These are phyloP conservation scores for Paramecium caudatum DNA, from an alignment of 73 alveolate species.

Conservation along the genomic window DNA sequence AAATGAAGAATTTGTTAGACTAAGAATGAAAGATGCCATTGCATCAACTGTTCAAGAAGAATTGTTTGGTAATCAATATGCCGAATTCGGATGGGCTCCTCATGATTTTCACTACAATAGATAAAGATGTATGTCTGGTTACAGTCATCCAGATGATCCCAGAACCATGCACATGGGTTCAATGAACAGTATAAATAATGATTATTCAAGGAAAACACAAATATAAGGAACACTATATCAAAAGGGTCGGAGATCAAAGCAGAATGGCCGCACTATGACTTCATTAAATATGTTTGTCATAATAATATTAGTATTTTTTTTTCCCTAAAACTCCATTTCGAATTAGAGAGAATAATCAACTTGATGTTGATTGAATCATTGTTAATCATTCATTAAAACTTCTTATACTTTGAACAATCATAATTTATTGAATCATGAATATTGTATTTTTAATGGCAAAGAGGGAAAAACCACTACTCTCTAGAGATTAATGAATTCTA, in stretches of 20 bases:
- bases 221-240: conserved; percentile 73
- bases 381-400: no score
- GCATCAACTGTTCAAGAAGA: conserved; percentile 78
- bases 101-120: conserved; percentile 75
- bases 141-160: conserved; percentile 76
- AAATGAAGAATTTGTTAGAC: conserved; percentile 73
- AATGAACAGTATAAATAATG: conserved; percentile 34
- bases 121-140: conserved; percentile 74
- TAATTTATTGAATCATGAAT: no score
- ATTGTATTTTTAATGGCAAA: no score
- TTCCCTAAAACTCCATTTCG: no score
- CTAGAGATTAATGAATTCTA: no score
- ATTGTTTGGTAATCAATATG: conserved; percentile 71
- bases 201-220: conserved; percentile 62
- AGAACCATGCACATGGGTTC: conserved; percentile 72
- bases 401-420: no score
- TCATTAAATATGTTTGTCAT: not conserved
- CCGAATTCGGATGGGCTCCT: conserved; percentile 77
- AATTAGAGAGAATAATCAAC: no score
- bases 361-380: no score
- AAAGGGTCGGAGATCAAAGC: conserved; percentile 73
- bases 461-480: no score
- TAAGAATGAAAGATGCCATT: conserved; percentile 76
- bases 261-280: conserved; percentile 48
- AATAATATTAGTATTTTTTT: no score